Base-by-base conservation (phyloP, 1,139 yeast species). In the Zygoascus hellenicus region DNA sequence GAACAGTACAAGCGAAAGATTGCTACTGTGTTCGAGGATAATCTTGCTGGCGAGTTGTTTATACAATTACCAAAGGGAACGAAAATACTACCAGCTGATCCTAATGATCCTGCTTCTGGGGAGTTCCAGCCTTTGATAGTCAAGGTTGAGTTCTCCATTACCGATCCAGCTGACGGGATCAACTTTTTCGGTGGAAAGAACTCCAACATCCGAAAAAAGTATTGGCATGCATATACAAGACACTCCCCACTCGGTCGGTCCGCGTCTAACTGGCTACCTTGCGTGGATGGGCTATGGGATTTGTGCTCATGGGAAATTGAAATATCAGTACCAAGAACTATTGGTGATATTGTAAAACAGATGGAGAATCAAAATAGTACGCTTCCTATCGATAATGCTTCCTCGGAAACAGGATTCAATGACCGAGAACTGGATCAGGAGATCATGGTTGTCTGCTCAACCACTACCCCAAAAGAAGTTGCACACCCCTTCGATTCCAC, bases 221-320 rank as follows among this genome's bases (percentile, higher is more conserved):
- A 68, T 38, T 89, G 97, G 95, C 95, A 86, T 60, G 95, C 87
- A 1, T 89, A 84, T 63, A 90, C 98, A 0, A 74, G 79, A 1
- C 90, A 92, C 60, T 74, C 87, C 2, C 90, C 88, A 26, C 69
- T 80, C 42, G 89, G 89, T 16, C 75, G 85, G 7, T 80, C 95
- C 11, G 86, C 97, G 0, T 86, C 96, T 1, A 83, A 89, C 16
- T 94, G 99, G 98, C 85, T 92, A 42, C 99, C 99, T 0, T 94
- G 98, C 61, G 75, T 92, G 4, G 97, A 94, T 57, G 87, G 85
- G 42, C 64, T 89, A 33, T 84, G 92, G 79, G 97, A 89, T 57
- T 78, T 89, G 51, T 83, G 86, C 42, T 85, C 97, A 0, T 94
- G 98, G 98, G 89, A 90, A 51, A 65, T 94, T 13, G 95, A 88